phyloP scores from a whole-genome alignment of 2,329 filamentous ascomycete genomes.

The Cryphonectria parasitica region DNA sequence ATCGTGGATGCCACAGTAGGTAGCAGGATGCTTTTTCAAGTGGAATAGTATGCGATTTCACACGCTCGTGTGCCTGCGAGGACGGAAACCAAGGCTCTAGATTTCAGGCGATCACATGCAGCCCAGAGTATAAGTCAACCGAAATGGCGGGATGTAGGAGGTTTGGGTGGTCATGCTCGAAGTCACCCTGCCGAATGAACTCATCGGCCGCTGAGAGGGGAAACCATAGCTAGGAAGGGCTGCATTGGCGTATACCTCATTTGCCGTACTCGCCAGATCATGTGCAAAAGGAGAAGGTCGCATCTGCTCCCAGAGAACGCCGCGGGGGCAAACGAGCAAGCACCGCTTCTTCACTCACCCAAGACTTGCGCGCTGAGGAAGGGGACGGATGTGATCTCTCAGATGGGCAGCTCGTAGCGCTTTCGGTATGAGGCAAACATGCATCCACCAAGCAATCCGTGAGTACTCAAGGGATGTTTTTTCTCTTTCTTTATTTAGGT shows the following conservation, averaged over 20 bases:
- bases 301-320: neutral
- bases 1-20: conserved; percentile 31
- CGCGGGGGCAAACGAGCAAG: neutral
- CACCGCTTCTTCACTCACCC: neutral
- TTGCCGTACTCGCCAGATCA: conserved; percentile 2
- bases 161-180: neutral
- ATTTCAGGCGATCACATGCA: neutral
- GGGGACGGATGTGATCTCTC: neutral
- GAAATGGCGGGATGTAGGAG: neutral
- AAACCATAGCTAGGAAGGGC: neutral
- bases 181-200: neutral
- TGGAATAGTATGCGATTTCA: neutral
- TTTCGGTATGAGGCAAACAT: neutral
- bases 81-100: neutral
- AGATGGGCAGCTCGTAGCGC: neutral
- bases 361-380: neutral
- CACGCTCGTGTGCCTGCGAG: neutral
- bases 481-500: no score
- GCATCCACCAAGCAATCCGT: neutral
- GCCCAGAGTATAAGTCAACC: neutral
- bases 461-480: neutral
- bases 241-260: neutral
- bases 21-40: neutral
- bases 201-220: neutral
- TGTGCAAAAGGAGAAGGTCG: neutral